Evolutionary conservation across 2,329 filamentous ascomycete genomes (phyloP), one percentile per base, ranked within the genome.

Genomic region (Talaromyces marneffei): DNA sequence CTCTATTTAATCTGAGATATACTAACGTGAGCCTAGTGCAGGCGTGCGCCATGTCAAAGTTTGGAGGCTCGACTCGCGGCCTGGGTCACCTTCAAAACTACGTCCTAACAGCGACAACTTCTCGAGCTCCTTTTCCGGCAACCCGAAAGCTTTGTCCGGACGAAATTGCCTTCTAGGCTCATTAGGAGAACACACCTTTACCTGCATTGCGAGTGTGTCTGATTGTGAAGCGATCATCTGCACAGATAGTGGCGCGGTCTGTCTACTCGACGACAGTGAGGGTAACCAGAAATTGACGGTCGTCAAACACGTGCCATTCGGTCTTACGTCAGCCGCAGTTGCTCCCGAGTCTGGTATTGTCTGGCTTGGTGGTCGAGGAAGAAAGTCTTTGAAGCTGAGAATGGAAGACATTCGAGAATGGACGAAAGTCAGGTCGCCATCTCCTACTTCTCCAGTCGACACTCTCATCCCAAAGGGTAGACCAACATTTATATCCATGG

Each of bases 41-140:
- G 94, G 94, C 14, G 89, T 94, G 57, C 86, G 94, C 27, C 93
- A 97, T 76, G 86, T 97, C 73, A 97, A 97, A 75, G 84, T 95
- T 56, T 99, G 94, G 94, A 87, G 88, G 66, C 83, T 94, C 10
- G 91, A 93, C 27, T 77, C 69, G 61, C 79, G 71, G 44, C 77
- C 81, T 18, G 76, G 77, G 4, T 88, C 88, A 23, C 88, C 89
- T 1, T 79, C 82, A 8, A 91, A 90, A 71, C 74, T 83, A 69
- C 84, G 82, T 65, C 82, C 85, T 70, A 74, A 68, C 65, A 62
- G 64, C n/a, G 77, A 77, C 25, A 65, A 65, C 6, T 61, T 59
- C 65, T 71, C 52, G 67, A 71, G 67, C 70, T 69, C 70, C 60
- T 71, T 52, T 33, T 52, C 64, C 63, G 77, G 65, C 71, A 79